Evolutionary conservation across 2,329 filamentous ascomycete genomes (phyloP), one percentile per base, ranked within the genome.

Genomic region (Cladobotryum mycophilum): DNA sequence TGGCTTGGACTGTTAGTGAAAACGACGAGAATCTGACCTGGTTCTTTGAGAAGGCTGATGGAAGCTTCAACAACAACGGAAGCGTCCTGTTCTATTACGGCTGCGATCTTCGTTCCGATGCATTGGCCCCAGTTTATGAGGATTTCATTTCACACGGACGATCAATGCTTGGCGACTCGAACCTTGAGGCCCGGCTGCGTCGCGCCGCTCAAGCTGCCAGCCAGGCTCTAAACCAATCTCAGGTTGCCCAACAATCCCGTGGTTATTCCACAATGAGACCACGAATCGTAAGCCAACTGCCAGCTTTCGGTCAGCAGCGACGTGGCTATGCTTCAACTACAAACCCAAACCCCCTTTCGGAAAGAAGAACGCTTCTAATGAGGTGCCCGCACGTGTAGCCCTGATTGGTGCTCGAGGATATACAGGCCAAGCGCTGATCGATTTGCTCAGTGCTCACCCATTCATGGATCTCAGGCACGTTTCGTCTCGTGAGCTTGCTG

Each of bases 1-100:
- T 97, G 57, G 87, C 89, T 56, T 99, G 91, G 92, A 95, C 90
- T n/a, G 92, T 96, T 54, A 92, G 88, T 73, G 86, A 91, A 64
- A 87, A 95, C 59, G 91, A 97, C 61, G 92, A 97, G 78, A 96
- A 97, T 68, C 76, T 97, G 61, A 91, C 89, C 11, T 97, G 92
- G 93, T 96, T 97, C 76, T 95, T 95, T 60, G 91, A 96, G 70
- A 96, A 96, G 78, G 87, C 92, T 9, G 90, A 96, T 60, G 92
- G 93, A 51, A 96, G 89, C 69, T 80, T 96, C 61, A 89, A 86
- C 55, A 83, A 85, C 50, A 84, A 89, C 59, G 89, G 89, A 52
- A 89, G 91, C 64, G 89, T 96, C 37, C 84, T 97, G 64, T 97
- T 97, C 77, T 97, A 92, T 88, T 96, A 95, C 68, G 91, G 91